These are phyloP conservation scores for Globisporangium alternatum DNA, from an alignment of 352 stramenopile species.

Conservation along the genomic window DNA sequence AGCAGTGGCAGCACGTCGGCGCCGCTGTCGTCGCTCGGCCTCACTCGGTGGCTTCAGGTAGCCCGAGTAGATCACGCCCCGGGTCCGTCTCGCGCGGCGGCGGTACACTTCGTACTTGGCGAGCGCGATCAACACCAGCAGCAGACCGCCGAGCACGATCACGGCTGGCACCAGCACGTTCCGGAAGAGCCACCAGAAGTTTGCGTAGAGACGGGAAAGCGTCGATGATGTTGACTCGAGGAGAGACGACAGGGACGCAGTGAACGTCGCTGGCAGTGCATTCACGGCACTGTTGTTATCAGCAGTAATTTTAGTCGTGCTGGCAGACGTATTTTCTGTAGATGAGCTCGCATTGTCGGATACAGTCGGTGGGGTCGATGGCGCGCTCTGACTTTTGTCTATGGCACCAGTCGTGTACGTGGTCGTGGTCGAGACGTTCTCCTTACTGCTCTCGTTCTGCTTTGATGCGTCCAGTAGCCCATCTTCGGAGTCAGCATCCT, in stretches of 20 bases:
- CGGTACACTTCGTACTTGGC: constrained; percentile 5
- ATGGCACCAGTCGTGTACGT: no score
- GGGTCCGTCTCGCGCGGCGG: not conserved
- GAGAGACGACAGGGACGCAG: not conserved
- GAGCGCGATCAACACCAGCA: constrained; percentile 8
- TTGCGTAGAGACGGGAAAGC: not conserved
- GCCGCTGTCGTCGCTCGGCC: not conserved
- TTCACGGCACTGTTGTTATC: not conserved
- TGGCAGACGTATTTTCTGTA: not conserved
- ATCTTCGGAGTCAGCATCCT: not conserved
- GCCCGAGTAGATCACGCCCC: constrained; percentile 11
- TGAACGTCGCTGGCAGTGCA: not conserved
- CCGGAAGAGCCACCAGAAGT: constrained; percentile 1
- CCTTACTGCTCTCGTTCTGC: not conserved
- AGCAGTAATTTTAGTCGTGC: not conserved
- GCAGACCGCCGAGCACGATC: constrained; percentile 8
- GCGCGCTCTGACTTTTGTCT: not conserved
- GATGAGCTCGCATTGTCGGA: not conserved
- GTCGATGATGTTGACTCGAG: not conserved
- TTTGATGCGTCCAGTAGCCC: not conserved
- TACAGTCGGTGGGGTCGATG: not conserved
- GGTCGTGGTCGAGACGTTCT: not conserved
- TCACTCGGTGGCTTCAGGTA: constrained; percentile 9
- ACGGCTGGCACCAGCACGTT: constrained; percentile 7
- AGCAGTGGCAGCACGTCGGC: not conserved